A percentile compares a stretch with the other conserved stretches of the same genome.
phyloP scores from a whole-genome alignment of 306 rosid genomes.

The Carpinus viminea region DNA sequence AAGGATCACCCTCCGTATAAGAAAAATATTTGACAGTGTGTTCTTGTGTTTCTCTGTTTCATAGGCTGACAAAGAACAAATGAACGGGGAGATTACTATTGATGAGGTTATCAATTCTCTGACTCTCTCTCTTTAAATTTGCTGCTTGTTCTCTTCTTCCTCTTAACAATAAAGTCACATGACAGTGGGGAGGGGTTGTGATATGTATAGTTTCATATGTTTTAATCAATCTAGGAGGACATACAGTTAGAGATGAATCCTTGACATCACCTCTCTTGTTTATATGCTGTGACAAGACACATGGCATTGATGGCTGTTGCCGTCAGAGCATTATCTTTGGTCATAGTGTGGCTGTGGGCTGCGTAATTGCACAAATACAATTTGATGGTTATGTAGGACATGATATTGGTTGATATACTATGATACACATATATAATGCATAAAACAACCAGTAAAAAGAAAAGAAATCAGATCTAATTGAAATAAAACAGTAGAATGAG shows the following conservation, averaged over 20 bases:
- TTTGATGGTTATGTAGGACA: not conserved
- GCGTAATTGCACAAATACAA: not conserved
- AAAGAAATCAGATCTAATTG: not conserved
- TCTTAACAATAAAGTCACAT: not conserved
- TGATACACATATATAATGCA: not conserved
- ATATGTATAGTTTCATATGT: not conserved
- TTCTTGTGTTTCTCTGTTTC: constrained; percentile 7
- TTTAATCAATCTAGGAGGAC: not conserved
- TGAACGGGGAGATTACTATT: constrained; percentile 18
- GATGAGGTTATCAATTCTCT: constrained; percentile 14
- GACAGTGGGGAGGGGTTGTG: not conserved
- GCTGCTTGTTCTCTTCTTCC: not conserved
- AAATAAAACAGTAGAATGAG: not conserved
- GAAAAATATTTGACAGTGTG: not conserved
- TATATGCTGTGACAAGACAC: too few species aligned
- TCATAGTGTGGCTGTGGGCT: not conserved
- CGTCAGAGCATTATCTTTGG: not conserved
- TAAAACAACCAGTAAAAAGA: not conserved
- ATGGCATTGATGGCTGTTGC: too few species aligned
- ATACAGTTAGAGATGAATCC: not conserved
- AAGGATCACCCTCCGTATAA: not conserved
- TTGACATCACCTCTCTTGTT: not conserved
- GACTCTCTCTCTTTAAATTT: not conserved
- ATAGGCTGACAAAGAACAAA: constrained; percentile 10
- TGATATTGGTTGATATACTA: not conserved